Base-by-base conservation (phyloP, 208 protist species). In the Trypanosoma melophagium region DNA sequence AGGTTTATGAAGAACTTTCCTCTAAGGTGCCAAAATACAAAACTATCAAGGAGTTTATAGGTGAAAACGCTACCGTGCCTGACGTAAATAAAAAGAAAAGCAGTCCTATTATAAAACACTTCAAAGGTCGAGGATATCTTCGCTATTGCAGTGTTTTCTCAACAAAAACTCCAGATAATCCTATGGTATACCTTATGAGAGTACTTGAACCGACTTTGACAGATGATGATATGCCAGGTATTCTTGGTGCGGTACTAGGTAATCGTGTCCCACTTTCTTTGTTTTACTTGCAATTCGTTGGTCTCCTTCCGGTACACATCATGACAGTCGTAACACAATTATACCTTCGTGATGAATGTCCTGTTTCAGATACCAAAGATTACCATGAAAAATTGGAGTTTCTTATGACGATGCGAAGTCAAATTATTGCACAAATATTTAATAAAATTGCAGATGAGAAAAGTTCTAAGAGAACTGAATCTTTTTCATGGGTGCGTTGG, bases 401-500 rank as follows among this genome's bases (percentile, higher is more conserved):
- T 55, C 76, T 95, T 51, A 80, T 88, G 62, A 75, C 80, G 16
- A 81, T 95, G 57, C 80, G 86, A 24, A 67, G 80, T 24, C 90
- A 95, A 71, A 85, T 83, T 28, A 79, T 90, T 64, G 87, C 71
- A 49, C 89, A 95, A 71, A 67, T 95, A 40, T 69, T 83, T 16
- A 69, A 59, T 22, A 81, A 84, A 55, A 83, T 95, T 49, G 66
- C 72, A 22, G 61, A 70, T 22, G 63, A 78, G 17, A 62, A 58
- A 52, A 72, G 82, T 53, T 59, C 69, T 19, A 64, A 74, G 41
- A 74, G 72, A 14, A 42, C 88, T 1, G 77, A 83, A 57, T 76
- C 74, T 51, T 66, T 95, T 13, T 90, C 83, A 60, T 95, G 87
- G 87, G 83, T 93, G 47, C 86, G 90, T 14, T 95, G 90, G 87